A percentile compares a stretch with the other conserved stretches of the same genome.
These are phyloP conservation scores for Staphylotrichum longicolle DNA, from an alignment of 495 filamentous ascomycete species.

Conservation along the genomic window DNA sequence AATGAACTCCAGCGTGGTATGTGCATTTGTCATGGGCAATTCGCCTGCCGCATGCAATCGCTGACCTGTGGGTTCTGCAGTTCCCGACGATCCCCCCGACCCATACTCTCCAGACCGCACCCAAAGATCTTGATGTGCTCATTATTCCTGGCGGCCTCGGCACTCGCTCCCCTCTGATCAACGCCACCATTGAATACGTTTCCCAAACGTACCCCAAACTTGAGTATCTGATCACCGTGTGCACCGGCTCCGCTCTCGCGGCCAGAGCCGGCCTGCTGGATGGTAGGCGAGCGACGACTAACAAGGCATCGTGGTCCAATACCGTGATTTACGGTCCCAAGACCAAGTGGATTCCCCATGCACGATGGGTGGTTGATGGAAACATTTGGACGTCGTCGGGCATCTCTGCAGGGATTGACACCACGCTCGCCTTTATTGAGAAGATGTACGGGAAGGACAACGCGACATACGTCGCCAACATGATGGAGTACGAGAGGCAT, in stretches of 20 bases:
- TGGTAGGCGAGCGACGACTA: neutral
- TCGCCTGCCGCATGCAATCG: too few relatives aligned
- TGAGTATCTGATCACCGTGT: neutral
- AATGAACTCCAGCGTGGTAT: neutral
- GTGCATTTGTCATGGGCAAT: too few relatives aligned
- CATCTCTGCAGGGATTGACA: neutral
- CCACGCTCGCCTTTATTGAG: neutral
- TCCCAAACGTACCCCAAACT: neutral
- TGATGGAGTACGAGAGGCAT: constrained; percentile 3
- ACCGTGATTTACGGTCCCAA: neutral
- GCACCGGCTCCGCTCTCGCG: neutral
- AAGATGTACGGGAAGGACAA: neutral
- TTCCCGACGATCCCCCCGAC: neutral
- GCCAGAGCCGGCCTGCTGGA: neutral
- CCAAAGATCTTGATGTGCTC: neutral
- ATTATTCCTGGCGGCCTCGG: constrained; percentile 1
- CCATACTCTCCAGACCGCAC: neutral
- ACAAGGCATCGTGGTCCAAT: neutral
- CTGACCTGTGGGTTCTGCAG: neutral
- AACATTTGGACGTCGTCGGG: neutral
- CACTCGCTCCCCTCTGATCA: neutral
- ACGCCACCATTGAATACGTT: neutral
- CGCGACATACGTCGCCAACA: neutral
- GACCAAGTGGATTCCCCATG: neutral
- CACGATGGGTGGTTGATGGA: neutral